phyloP scores from a whole-genome alignment of 2,329 filamentous ascomycete species.

The Fusarium verrucosum region DNA sequence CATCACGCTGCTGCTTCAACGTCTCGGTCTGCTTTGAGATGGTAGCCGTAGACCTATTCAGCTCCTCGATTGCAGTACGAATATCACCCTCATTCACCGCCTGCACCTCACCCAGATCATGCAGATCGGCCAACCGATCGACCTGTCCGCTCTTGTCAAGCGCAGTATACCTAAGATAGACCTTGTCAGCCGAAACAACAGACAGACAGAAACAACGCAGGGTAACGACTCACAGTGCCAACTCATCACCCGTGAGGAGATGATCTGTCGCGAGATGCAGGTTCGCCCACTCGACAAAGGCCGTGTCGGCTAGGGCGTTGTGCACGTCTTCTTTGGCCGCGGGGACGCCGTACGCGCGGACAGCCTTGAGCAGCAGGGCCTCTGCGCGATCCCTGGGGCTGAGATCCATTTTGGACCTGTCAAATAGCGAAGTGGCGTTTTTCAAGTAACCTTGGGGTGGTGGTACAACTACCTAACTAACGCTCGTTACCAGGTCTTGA shows the following conservation, averaged over 20 bases:
- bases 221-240: conserved; percentile 57
- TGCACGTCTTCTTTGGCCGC: conserved; percentile 51
- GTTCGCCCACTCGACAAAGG: conserved; percentile 59
- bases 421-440: conserved; percentile 49
- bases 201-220: conserved; percentile 18
- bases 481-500: conserved; percentile 11
- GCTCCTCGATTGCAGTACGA: conserved; percentile 66
- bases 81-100: conserved; percentile 69
- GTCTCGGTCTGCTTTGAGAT: conserved; percentile 72
- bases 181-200: conserved; percentile 19
- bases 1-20: conserved; percentile 69
- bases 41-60: conserved; percentile 70
- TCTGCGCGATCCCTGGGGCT: conserved; percentile 45
- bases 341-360: conserved; percentile 47
- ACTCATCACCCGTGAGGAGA: conserved; percentile 63
- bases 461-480: conserved; percentile 38
- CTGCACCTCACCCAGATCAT: conserved; percentile 59
- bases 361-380: conserved; percentile 48
- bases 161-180: conserved; percentile 56
- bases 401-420: conserved; percentile 45
- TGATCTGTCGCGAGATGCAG: conserved; percentile 61
- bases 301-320: conserved; percentile 50
- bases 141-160: conserved; percentile 60
- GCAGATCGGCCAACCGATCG: conserved; percentile 55
- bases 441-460: conserved; percentile 34